Percentiles rank a stretch among this genome's conserved stretches.
phyloP scores from a whole-genome alignment of 768 basidiomycete genomes.

The Podaxis mareebaensis region DNA sequence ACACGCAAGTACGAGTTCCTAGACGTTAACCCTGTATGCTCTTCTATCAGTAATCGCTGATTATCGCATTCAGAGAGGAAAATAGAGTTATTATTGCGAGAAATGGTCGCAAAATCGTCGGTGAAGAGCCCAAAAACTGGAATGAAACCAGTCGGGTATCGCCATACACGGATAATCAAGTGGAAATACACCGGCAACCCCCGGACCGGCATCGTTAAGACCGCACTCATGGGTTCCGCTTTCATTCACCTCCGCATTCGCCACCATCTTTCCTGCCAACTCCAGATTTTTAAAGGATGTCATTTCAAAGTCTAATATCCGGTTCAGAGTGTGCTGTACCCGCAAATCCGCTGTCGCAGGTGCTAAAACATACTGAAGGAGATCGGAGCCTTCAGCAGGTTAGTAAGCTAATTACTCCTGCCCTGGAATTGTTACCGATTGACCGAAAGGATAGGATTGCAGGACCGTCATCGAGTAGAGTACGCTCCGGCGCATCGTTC shows the following conservation, averaged over 20 bases:
- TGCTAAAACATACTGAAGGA: constrained; percentile 86
- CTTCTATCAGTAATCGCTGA: not conserved
- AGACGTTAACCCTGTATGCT: not conserved
- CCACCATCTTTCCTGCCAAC: constrained; percentile 12
- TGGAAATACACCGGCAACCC: constrained; percentile 25
- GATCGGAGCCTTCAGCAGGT: constrained; percentile 90
- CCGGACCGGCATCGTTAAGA: constrained; percentile 28
- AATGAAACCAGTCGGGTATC: not conserved
- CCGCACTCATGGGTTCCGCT: constrained; percentile 18
- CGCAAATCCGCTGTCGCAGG: constrained; percentile 84
- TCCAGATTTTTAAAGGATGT: constrained; percentile 43
- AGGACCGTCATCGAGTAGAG: constrained; percentile 72
- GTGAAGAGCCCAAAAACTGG: too few species aligned
- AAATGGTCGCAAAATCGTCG: too few species aligned
- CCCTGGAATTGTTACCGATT: constrained; percentile 14
- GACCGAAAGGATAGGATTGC: constrained; percentile 64
- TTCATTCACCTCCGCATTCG: constrained; percentile 4
- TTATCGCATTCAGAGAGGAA: not conserved
- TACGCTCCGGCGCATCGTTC: constrained; percentile 30
- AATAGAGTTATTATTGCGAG: not conserved
- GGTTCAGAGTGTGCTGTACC: constrained; percentile 87
- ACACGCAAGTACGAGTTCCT: not conserved
- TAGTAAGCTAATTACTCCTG: constrained; percentile 22
- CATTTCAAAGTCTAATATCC: constrained; percentile 77
- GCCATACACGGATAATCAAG: constrained; percentile 17